Conservation (phyloP, 768 basidiomycete genomes). For the Leucosporidium scottii region DNA sequence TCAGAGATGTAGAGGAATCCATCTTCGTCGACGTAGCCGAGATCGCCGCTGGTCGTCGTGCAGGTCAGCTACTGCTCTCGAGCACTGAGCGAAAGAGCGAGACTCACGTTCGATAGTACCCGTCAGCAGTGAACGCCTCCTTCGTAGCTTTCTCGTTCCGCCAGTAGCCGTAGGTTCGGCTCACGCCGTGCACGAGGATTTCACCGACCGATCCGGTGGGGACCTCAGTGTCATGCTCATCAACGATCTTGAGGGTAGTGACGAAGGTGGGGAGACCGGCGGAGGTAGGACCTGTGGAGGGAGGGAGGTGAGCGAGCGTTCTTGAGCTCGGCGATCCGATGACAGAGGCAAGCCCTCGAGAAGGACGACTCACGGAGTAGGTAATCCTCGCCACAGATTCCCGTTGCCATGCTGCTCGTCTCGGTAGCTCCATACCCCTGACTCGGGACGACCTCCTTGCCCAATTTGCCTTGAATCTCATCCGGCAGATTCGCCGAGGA, state of each 20-base stretch:
- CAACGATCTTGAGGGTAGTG: constrained; percentile 51
- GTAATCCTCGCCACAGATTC: constrained; percentile 57
- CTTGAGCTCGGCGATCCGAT: too few species aligned
- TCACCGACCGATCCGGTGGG: background rate
- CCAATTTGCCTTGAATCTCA: background rate
- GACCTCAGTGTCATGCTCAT: background rate
- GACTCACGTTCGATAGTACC: constrained; percentile 43
- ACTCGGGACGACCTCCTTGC: background rate
- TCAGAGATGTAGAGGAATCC: constrained; percentile 37
- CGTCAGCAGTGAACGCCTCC: constrained; percentile 40
- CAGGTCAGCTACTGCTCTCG: background rate
- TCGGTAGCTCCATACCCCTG: constrained; percentile 29
- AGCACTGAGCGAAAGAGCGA: too few species aligned
- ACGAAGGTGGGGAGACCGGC: constrained; percentile 54
- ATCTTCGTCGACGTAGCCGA: constrained; percentile 35
- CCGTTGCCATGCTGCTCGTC: constrained; percentile 50
- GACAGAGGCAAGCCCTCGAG: background rate
- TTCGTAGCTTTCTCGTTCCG: constrained; percentile 33
- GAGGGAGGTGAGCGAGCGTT: too few species aligned
- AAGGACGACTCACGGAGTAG: constrained; percentile 1
- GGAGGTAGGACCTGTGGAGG: constrained; percentile 43
- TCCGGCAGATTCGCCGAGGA: constrained; percentile 30
- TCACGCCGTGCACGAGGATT: background rate
- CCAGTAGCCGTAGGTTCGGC: constrained; percentile 28
- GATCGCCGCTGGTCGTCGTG: constrained; percentile 18